These are phyloP conservation scores for Aspergillus wentii DNA, from an alignment of 495 filamentous ascomycete genomes.

Conservation along the genomic window DNA sequence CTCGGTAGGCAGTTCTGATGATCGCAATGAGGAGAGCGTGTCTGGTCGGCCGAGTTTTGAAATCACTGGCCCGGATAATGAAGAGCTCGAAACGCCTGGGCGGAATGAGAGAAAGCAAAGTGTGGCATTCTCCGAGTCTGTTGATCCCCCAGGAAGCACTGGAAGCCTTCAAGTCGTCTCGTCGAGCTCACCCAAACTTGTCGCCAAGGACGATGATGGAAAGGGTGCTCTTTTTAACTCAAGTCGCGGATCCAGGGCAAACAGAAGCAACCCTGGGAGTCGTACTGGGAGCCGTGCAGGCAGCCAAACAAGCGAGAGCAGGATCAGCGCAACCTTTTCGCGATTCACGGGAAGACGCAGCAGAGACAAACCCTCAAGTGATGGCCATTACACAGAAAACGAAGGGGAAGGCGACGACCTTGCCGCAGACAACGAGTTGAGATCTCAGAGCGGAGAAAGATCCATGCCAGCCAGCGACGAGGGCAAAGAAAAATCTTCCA, in stretches of 20 bases:
- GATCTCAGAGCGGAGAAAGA: slow-evolving; percentile 20
- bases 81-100: slow-evolving; percentile 1
- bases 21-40: slow-evolving; percentile 16
- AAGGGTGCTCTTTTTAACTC: slow-evolving; percentile 45
- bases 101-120: slow-evolving; percentile 17
- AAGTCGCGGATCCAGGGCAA: slow-evolving; percentile 54
- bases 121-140: slow-evolving; percentile 23
- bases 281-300: slow-evolving; percentile 63
- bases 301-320: slow-evolving; percentile 62
- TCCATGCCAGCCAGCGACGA: slow-evolving; percentile 16
- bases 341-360: slow-evolving; percentile 54
- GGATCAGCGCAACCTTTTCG: slow-evolving; percentile 62
- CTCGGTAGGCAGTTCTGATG: slow-evolving; percentile 10
- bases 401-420: slow-evolving; percentile 24
- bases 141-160: slow-evolving; percentile 18
- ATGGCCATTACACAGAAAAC: slow-evolving; percentile 22
- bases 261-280: slow-evolving; percentile 45
- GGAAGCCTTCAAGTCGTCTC: slow-evolving; percentile 30
- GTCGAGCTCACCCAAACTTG: slow-evolving; percentile 42
- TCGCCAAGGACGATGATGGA: slow-evolving; percentile 47
- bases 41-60: slow-evolving; percentile 40
- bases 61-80: slow-evolving; percentile 27
- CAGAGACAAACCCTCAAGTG: slow-evolving; percentile 33
- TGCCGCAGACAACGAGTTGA: slow-evolving; percentile 23
- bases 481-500: slow-evolving; percentile 26